phyloP scores from a whole-genome alignment of 2,329 filamentous ascomycete species.

The Fonsecaea monophora region DNA sequence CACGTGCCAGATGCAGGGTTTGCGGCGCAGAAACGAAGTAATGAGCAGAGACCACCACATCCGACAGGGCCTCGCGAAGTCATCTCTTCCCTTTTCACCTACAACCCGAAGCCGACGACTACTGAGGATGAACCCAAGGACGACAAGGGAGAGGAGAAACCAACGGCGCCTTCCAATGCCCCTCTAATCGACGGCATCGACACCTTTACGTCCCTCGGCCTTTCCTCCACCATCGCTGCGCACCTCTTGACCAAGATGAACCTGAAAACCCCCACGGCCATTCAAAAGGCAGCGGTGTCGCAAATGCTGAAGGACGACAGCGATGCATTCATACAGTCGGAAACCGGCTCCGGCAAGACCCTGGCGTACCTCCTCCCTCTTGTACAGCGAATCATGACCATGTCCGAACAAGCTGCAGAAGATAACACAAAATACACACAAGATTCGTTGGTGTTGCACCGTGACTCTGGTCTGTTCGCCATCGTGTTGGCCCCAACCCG shows the following conservation, averaged over 20 bases:
- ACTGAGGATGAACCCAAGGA: conserved; percentile 43
- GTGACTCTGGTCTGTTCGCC: conserved; percentile 89
- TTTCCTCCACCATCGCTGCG: conserved; percentile 79
- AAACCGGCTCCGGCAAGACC: conserved; percentile 97
- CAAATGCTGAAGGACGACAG: conserved; percentile 79
- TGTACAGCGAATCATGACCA: conserved; percentile 81
- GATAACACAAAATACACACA: conserved; percentile 22
- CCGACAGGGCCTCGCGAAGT: conserved; percentile 61
- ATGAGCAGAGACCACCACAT: conserved; percentile 14
- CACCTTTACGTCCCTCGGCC: conserved; percentile 83
- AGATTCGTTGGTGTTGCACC: conserved; percentile 63
- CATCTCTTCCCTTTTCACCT: conserved; percentile 90
- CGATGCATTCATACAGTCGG: conserved; percentile 94
- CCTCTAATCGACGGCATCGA: conserved; percentile 82
- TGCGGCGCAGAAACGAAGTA: conserved; percentile 1
- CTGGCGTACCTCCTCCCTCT: conserved; percentile 94
- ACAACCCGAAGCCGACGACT: conserved; percentile 75
- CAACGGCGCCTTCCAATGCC: conserved; percentile 83
- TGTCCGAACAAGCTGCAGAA: conserved; percentile 53
- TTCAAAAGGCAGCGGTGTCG: conserved; percentile 87
- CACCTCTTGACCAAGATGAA: conserved; percentile 85
- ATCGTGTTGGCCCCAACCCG: conserved; percentile 93
- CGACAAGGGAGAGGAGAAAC: conserved; percentile 53
- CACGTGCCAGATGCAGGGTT: conserved; percentile 43
- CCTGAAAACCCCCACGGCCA: conserved; percentile 89